Evolutionary conservation across 139 green algal genomes (phyloP), one percentile per base, ranked within the genome.

Genomic region (Tetradesmus lagerheimii): DNA sequence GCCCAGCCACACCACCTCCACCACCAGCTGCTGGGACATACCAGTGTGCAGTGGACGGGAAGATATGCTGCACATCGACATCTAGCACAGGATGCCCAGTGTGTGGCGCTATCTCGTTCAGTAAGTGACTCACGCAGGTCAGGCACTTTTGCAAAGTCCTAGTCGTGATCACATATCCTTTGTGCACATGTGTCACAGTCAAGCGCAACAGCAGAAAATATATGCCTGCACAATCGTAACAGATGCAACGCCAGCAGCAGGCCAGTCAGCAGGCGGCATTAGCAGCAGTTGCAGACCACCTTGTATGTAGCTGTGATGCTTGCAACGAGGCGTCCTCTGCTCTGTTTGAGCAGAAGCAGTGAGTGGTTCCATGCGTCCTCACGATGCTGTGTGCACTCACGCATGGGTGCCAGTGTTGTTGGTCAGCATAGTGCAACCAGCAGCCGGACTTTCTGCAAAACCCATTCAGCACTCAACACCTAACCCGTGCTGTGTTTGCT

Each of bases 31-130:
- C 81, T 27, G 83, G 83, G 4, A 88, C 83, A 6, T 88, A 88
- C 27, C 38, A 62, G 38, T 88, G 83, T n/a, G 25, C 64, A 16
- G 29, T 53, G 12, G 83, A 88, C 34, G 64, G 83, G 25, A 80
- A 41, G 4, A 88, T 88, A 27, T 88, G 83, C 16, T 88, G 83
- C 64, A 80, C 64, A 27, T 29, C n/a, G 25, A 66, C 64, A 14
- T 31, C 37, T 2, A 80, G 29, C 12, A 27, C 64, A 62, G n/a
- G 18, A 4, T 89, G 85, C 45, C 85, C 85, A 14, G 85, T 89
- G 18, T 89, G 85, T 34, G 85, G 85, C 47, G 85, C 85, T 12
- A 50, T 89, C 4, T 84, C 85, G 0, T 89, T 89, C 71, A 76
- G 85, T 89, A 83, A 74, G 85, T 57, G 16, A 23, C 29, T 15